phyloP scores from a whole-genome alignment of 2,329 filamentous ascomycete genomes.

The Epichloe elymi region DNA sequence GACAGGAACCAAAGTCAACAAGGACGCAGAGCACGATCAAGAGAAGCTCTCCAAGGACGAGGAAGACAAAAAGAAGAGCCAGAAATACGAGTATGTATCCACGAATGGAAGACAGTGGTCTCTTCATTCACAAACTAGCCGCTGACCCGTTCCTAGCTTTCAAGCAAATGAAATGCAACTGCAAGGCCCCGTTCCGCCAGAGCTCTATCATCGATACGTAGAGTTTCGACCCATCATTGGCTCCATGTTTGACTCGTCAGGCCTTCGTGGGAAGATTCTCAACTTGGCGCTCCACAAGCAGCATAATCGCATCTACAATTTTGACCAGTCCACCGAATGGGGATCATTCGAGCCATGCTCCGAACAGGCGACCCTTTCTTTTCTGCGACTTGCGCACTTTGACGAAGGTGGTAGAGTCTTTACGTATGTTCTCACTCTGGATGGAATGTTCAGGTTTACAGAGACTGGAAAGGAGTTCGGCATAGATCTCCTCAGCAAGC shows the following conservation, averaged over 20 bases:
- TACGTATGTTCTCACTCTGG: slow-evolving; percentile 83
- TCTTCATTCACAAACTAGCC: not conserved
- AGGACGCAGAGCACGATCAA: slow-evolving; percentile 38
- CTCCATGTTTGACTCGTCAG: slow-evolving; percentile 70
- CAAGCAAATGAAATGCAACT: slow-evolving; percentile 89
- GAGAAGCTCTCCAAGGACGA: slow-evolving; percentile 6
- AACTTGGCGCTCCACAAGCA: slow-evolving; percentile 84
- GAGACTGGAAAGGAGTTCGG: slow-evolving; percentile 94
- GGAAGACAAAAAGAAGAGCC: slow-evolving; percentile 35
- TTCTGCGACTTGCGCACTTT: slow-evolving; percentile 76
- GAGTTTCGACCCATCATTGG: slow-evolving; percentile 87
- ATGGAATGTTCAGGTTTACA: slow-evolving; percentile 78
- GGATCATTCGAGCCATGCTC: slow-evolving; percentile 55
- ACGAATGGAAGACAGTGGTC: not conserved
- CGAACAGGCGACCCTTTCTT: slow-evolving; percentile 59
- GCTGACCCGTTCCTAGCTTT: slow-evolving; percentile 47
- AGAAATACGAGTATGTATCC: slow-evolving; percentile 57
- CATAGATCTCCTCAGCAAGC: slow-evolving; percentile 84
- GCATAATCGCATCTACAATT: slow-evolving; percentile 81
- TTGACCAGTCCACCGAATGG: slow-evolving; percentile 60
- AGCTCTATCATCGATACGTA: slow-evolving; percentile 82
- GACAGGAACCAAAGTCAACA: slow-evolving; percentile 55
- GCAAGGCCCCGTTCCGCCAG: slow-evolving; percentile 63
- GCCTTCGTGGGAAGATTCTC: slow-evolving; percentile 65
- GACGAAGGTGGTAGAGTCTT: slow-evolving; percentile 78